Evolutionary conservation across 2,329 filamentous ascomycete species (phyloP).

Genomic region (Dryadomyces sulphureus): DNA sequence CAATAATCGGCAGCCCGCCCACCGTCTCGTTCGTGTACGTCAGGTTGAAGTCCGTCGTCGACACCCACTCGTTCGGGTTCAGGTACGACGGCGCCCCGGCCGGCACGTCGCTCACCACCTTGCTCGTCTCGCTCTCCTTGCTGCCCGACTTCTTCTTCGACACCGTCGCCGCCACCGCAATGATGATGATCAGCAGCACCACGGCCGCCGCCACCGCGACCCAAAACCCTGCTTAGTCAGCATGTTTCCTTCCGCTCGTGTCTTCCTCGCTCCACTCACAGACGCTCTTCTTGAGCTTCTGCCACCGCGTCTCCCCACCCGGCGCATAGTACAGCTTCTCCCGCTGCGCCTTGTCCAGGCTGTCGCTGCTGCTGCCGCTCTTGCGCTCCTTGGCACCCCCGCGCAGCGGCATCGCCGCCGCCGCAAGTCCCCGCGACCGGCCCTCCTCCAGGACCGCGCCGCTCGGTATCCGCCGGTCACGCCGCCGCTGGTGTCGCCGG

Average conservation of each 20-base stretch:
- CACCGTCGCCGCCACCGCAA: constrained; percentile 53
- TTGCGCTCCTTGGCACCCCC: constrained; percentile 18
- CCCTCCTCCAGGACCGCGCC: constrained; percentile 58
- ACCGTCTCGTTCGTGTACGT: constrained; percentile 81
- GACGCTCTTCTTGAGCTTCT: constrained; percentile 41
- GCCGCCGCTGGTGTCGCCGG: constrained; percentile 5
- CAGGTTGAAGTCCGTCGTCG: constrained; percentile 81
- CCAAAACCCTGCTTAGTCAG: not conserved
- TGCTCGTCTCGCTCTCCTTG: constrained; percentile 26
- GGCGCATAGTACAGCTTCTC: constrained; percentile 19
- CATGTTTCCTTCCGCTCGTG: no score
- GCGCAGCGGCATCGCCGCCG: constrained; percentile 15
- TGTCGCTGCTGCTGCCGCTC: constrained; percentile 26
- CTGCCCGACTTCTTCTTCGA: constrained; percentile 37
- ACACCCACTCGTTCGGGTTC: constrained; percentile 84
- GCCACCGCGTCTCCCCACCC: constrained; percentile 15
- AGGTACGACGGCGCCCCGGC: constrained; percentile 56
- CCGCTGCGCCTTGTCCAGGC: constrained; percentile 35
- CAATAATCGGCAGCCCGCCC: constrained; percentile 82
- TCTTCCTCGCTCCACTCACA: constrained; percentile 30
- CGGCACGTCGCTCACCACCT: constrained; percentile 40
- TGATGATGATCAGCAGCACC: constrained; percentile 44
- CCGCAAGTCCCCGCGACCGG: constrained; percentile 14
- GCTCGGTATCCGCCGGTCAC: constrained; percentile 48
- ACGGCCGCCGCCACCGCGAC: constrained; percentile 42